A percentile compares a stretch with the other conserved stretches of the same genome.
Evolutionary conservation across 148 eudicot species (phyloP).

Genomic region (Mesembryanthemum crystallinum): DNA sequence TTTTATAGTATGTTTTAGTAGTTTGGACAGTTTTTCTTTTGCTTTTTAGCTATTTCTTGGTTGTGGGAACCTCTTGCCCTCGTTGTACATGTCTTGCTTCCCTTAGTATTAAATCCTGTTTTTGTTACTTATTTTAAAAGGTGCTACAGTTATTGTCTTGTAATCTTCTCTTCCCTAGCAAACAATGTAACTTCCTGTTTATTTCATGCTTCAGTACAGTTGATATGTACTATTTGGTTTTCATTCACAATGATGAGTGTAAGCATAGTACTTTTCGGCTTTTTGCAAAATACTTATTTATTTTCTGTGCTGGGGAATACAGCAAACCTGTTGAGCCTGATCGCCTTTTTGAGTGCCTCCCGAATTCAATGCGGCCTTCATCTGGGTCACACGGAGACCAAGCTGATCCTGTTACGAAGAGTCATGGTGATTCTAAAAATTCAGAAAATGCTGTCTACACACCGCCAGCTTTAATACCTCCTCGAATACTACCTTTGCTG

Average conservation of each 20-base stretch:
- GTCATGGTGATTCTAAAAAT: constrained; percentile 47
- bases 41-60: too few relatives aligned
- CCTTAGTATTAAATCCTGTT: neutral
- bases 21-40: too few relatives aligned
- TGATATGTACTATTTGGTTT: neutral
- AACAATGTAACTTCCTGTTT: neutral
- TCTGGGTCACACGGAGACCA: constrained; percentile 66
- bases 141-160: neutral
- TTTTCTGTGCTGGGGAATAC: constrained; percentile 26
- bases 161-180: neutral
- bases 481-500: constrained; percentile 82
- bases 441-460: constrained; percentile 80
- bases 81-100: neutral
- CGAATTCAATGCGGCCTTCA: constrained; percentile 84
- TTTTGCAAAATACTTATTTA: constrained; percentile 6
- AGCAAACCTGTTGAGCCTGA: constrained; percentile 98
- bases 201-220: neutral
- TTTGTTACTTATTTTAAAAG: neutral
- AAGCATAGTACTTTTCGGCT: neutral
- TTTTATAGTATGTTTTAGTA: too few relatives aligned
- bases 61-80: too few relatives aligned
- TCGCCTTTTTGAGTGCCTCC: constrained; percentile 90
- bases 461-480: constrained; percentile 87
- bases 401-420: constrained; percentile 52
- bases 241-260: neutral